Evolutionary conservation across 2,329 filamentous ascomycete species (phyloP).

Genomic region (Penicillium palitans): DNA sequence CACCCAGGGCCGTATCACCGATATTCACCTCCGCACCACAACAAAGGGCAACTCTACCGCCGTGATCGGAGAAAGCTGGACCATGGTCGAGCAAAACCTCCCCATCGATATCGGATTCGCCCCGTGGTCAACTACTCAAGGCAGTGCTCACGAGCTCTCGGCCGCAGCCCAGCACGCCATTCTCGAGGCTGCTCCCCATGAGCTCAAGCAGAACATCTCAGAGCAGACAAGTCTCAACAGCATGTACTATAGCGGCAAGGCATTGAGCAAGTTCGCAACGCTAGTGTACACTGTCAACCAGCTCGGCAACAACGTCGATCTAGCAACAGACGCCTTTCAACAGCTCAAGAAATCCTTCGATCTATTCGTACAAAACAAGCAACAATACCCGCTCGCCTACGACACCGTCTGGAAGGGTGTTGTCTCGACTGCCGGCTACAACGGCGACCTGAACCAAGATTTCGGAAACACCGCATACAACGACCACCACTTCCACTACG

Average conservation of each 20-base stretch:
- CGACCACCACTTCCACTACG: conserved; percentile 66
- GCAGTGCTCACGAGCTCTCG: conserved; percentile 43
- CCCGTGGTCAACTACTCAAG: conserved; percentile 65
- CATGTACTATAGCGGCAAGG: conserved; percentile 93
- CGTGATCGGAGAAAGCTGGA: conserved; percentile 72
- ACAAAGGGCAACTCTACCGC: conserved; percentile 81
- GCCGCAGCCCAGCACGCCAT: conserved; percentile 60
- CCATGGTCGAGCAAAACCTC: conserved; percentile 71
- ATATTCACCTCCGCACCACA: conserved; percentile 69
- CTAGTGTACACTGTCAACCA: conserved; percentile 66
- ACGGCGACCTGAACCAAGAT: conserved; percentile 67
- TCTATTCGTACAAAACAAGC: conserved; percentile 65
- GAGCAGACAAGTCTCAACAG: conserved; percentile 73
- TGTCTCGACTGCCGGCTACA: conserved; percentile 73
- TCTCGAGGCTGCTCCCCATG: conserved; percentile 62
- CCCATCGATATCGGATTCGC: conserved; percentile 73
- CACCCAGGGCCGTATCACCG: conserved; percentile 52
- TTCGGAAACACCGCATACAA: conserved; percentile 85
- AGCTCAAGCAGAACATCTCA: conserved; percentile 75
- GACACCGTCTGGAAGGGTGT: conserved; percentile 72
- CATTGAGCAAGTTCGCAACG: conserved; percentile 72
- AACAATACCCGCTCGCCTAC: conserved; percentile 61
- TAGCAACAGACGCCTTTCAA: conserved; percentile 59
- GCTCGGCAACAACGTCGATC: conserved; percentile 58
- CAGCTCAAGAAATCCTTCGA: conserved; percentile 67